Conservation (phyloP, 345 rosid genomes). For the Murraya paniculata region DNA sequence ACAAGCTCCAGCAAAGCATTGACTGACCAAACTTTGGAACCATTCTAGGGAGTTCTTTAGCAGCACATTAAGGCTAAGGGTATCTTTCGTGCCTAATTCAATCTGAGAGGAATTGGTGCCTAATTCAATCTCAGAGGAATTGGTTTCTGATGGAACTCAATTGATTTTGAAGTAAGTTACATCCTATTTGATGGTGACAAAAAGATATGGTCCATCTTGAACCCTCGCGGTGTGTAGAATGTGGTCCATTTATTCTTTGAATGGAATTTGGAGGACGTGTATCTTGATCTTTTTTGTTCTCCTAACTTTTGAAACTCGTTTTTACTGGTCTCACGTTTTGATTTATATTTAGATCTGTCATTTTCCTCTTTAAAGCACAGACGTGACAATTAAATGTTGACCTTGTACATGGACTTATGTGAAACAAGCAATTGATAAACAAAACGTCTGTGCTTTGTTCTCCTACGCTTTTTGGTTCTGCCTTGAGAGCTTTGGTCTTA, state of each 20-base stretch:
- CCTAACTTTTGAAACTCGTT: background rate
- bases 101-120: background rate
- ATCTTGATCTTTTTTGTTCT: background rate
- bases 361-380: background rate
- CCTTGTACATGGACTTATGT: background rate
- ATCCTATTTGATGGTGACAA: background rate
- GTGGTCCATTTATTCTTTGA: background rate
- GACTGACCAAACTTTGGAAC: background rate
- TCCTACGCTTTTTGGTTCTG: too few relatives aligned
- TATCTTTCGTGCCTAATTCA: background rate
- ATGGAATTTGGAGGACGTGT: background rate
- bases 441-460: background rate
- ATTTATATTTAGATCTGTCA: background rate
- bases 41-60: background rate
- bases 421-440: background rate
- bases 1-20: constrained; percentile 7
- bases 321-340: background rate
- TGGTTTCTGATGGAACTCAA: background rate
- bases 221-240: background rate
- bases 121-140: background rate
- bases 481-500: too few relatives aligned
- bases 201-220: background rate
- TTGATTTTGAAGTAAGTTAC: background rate
- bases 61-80: background rate
- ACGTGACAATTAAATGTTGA: background rate